phyloP scores from a whole-genome alignment of 2,329 filamentous ascomycete species.

The Cercospora berteroae region DNA sequence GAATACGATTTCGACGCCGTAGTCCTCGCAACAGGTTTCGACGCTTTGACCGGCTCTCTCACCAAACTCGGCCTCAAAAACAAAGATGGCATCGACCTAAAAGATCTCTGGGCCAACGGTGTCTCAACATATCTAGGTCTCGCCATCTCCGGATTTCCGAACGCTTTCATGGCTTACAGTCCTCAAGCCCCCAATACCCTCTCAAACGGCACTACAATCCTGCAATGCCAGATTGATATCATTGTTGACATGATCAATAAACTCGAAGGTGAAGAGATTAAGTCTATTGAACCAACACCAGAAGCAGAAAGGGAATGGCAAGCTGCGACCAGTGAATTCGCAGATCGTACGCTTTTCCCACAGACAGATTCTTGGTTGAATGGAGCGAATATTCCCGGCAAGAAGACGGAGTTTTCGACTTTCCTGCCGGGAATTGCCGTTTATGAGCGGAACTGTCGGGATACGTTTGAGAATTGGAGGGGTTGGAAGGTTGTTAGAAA shows the following conservation, averaged over 20 bases:
- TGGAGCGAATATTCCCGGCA: slow-evolving; percentile 46
- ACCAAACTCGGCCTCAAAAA: slow-evolving; percentile 38
- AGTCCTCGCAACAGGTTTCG: slow-evolving; percentile 49
- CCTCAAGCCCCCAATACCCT: slow-evolving; percentile 48
- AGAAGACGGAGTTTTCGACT: slow-evolving; percentile 43
- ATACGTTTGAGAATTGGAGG: slow-evolving; percentile 38
- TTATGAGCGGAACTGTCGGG: slow-evolving; percentile 43
- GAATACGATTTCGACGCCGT: slow-evolving; percentile 45
- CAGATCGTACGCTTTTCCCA: slow-evolving; percentile 30
- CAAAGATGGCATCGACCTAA: slow-evolving; percentile 25
- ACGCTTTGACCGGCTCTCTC: slow-evolving; percentile 40
- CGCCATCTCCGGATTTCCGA: slow-evolving; percentile 33
- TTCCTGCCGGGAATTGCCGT: slow-evolving; percentile 40
- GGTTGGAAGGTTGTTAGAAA: slow-evolving; percentile 32
- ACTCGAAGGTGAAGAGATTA: slow-evolving; percentile 40
- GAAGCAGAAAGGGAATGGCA: slow-evolving; percentile 45
- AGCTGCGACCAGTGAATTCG: slow-evolving; percentile 26
- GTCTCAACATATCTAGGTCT: slow-evolving; percentile 44
- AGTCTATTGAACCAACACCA: slow-evolving; percentile 42
- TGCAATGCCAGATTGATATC: slow-evolving; percentile 46
- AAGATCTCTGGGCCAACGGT: slow-evolving; percentile 44
- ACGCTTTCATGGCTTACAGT: slow-evolving; percentile 46
- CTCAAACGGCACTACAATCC: slow-evolving; percentile 45
- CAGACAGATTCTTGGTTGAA: slow-evolving; percentile 37
- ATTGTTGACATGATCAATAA: slow-evolving; percentile 45